phyloP scores from a whole-genome alignment of 192 early-diverging fungal species.

The Kickxella alabastrina region DNA sequence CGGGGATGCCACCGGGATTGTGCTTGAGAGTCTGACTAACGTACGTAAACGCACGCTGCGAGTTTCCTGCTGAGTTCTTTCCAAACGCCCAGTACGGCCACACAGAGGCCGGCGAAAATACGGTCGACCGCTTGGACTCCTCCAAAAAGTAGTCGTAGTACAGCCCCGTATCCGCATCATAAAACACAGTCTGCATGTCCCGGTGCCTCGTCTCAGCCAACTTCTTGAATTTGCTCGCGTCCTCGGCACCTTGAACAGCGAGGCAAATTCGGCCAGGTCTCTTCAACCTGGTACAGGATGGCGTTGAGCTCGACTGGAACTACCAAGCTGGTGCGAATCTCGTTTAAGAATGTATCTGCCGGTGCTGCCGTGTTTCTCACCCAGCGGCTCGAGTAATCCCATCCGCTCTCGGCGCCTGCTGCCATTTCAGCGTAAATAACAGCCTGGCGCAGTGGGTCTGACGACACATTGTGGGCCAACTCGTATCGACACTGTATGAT shows the following conservation, averaged over 20 bases:
- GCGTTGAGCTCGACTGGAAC: slow-evolving; percentile 72
- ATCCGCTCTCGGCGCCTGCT: slow-evolving; percentile 67
- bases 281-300: slow-evolving; percentile 55
- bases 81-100: slow-evolving; percentile 65
- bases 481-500: slow-evolving; percentile 57
- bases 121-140: slow-evolving; percentile 13
- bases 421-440: slow-evolving; percentile 62
- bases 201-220: slow-evolving; percentile 34
- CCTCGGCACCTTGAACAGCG: not conserved
- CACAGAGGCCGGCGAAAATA: slow-evolving; percentile 51
- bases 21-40: slow-evolving; percentile 26
- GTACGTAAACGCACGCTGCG: slow-evolving; percentile 42
- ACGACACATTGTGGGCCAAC: slow-evolving; percentile 49
- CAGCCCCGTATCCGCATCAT: slow-evolving; percentile 38
- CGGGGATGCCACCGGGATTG: slow-evolving; percentile 61
- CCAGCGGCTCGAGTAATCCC: slow-evolving; percentile 72
- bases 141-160: slow-evolving; percentile 61
- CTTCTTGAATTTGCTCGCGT: slow-evolving; percentile 4
- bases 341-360: slow-evolving; percentile 41
- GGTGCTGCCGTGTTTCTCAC: slow-evolving; percentile 20
- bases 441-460: slow-evolving; percentile 8
- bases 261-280: slow-evolving; percentile 16
- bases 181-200: slow-evolving; percentile 56
- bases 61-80: slow-evolving; percentile 11
- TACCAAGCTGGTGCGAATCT: slow-evolving; percentile 55